Evolutionary conservation across 805 yeast genomes (phyloP).

Genomic region (Saccharomycopsis olivae): DNA sequence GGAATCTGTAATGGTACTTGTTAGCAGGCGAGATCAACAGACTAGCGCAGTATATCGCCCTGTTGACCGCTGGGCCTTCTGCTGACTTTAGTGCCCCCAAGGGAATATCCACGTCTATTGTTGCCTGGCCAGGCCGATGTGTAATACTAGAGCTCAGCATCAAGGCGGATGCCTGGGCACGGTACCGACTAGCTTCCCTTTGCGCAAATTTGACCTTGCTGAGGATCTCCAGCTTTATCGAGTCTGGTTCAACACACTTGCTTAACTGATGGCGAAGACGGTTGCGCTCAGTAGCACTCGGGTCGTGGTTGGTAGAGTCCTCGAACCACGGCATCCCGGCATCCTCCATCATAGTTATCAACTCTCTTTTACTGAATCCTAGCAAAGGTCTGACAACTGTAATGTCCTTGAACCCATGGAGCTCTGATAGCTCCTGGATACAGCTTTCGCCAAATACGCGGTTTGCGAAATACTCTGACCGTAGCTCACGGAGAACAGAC

Average conservation of each 20-base stretch:
- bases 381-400: slow-evolving; percentile 29
- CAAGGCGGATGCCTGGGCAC: too few species aligned
- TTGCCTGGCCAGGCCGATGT: too few species aligned
- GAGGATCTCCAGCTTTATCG: slow-evolving; percentile 2
- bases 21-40: slow-evolving; percentile 21
- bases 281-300: slow-evolving; percentile 29
- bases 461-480: slow-evolving; percentile 22
- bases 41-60: slow-evolving; percentile 19
- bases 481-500: background rate
- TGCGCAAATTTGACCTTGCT: slow-evolving; percentile 20
- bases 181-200: too few species aligned
- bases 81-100: too few species aligned
- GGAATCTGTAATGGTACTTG: slow-evolving; percentile 11
- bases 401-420: background rate
- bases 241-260: background rate
- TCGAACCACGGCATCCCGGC: slow-evolving; percentile 34
- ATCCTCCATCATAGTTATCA: slow-evolving; percentile 19
- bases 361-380: slow-evolving; percentile 22
- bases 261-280: slow-evolving; percentile 7
- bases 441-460: slow-evolving; percentile 17
- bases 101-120: too few species aligned
- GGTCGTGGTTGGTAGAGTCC: slow-evolving; percentile 30
- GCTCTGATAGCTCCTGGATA: background rate
- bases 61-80: slow-evolving; percentile 5
- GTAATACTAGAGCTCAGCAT: too few species aligned